These are phyloP conservation scores for Eremochloa ophiuroides DNA, from an alignment of 176 grass and related monocot genomes.

Conservation along the genomic window DNA sequence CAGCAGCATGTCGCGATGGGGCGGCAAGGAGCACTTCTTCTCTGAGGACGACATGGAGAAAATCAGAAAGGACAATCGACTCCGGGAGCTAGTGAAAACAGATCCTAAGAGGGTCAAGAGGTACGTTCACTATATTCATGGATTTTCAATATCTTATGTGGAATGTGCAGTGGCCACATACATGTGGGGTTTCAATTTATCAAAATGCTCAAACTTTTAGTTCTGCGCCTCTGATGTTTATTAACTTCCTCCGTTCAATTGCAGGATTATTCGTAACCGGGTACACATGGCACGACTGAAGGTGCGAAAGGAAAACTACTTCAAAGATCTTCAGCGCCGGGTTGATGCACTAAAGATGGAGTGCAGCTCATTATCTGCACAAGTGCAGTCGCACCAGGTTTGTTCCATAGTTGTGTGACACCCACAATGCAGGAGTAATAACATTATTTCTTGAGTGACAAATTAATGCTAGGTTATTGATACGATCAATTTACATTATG, in stretches of 20 bases:
- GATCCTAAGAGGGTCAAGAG: slow-evolving; percentile 60
- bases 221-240: not conserved
- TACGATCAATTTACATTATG: not conserved
- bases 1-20: too few relatives aligned
- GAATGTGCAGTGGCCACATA: not conserved
- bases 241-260: not conserved
- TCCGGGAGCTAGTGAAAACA: not conserved
- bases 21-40: too few relatives aligned
- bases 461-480: not conserved
- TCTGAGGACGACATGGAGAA: too few relatives aligned
- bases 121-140: slow-evolving; percentile 18
- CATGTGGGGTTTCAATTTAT: not conserved
- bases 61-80: too few relatives aligned
- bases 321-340: slow-evolving; percentile 33
- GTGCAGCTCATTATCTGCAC: slow-evolving; percentile 17
- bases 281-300: not conserved
- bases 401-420: not conserved
- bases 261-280: slow-evolving; percentile 52
- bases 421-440: not conserved
- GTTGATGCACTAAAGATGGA: slow-evolving; percentile 41
- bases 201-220: not conserved
- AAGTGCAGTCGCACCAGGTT: slow-evolving; percentile 43
- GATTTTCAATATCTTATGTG: not conserved
- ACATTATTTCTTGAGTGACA: not conserved
- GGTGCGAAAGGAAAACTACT: slow-evolving; percentile 25